These are phyloP conservation scores for Lasiodiplodia hormozganensis DNA, from an alignment of 2,329 filamentous ascomycete species.

Conservation along the genomic window DNA sequence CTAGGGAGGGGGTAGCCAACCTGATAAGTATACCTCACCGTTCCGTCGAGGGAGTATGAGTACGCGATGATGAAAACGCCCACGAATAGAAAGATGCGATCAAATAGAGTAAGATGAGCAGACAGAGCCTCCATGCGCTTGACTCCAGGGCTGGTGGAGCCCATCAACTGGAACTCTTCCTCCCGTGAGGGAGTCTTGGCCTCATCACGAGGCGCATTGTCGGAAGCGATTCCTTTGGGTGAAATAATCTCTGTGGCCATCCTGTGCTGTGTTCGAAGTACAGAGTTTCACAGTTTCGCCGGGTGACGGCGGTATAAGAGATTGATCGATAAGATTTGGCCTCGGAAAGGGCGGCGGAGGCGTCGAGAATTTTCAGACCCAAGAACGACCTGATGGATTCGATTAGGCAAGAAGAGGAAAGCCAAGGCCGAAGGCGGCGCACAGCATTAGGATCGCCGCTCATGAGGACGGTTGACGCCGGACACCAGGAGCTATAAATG, in stretches of 20 bases:
- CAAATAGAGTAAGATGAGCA: constrained; percentile 57
- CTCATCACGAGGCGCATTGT: not conserved
- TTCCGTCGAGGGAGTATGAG: constrained; percentile 67
- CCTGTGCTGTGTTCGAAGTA: not conserved
- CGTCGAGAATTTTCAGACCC: constrained; percentile 18
- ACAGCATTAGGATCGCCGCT: not conserved
- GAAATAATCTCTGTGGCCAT: constrained; percentile 8
- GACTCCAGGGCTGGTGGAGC: constrained; percentile 59
- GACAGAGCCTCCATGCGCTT: constrained; percentile 65
- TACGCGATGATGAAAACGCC: constrained; percentile 70
- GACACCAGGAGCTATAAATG: too few species aligned
- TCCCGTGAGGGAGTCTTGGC: constrained; percentile 22
- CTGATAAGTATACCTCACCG: constrained; percentile 62
- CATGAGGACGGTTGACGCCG: not conserved
- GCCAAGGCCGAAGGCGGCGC: constrained; percentile 19
- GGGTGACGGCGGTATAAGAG: constrained; percentile 8
- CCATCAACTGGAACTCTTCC: constrained; percentile 34
- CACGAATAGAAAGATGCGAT: constrained; percentile 65
- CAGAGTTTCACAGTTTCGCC: not conserved
- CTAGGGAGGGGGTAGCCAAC: too few species aligned
- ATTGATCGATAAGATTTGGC: constrained; percentile 24
- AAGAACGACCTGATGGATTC: not conserved
- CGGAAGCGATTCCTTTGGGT: constrained; percentile 1
- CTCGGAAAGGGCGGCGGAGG: not conserved
- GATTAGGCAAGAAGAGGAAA: constrained; percentile 11